phyloP scores from a whole-genome alignment of 2,329 filamentous ascomycete genomes.

The Huntiella decipiens region DNA sequence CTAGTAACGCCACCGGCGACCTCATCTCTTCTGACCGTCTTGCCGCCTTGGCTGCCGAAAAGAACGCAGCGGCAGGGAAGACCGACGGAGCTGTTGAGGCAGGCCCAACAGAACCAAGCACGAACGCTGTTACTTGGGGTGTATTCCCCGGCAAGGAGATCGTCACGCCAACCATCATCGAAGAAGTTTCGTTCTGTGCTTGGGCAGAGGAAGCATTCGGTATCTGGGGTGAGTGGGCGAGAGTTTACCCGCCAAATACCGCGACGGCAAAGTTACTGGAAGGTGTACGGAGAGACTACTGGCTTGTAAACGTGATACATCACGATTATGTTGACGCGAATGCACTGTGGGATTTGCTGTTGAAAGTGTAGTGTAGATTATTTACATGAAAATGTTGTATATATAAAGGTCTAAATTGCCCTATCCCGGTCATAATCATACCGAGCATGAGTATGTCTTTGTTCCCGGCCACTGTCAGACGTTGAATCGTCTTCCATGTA shows the following conservation, averaged over 20 bases:
- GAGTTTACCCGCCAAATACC: constrained; percentile 62
- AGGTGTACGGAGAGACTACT: constrained; percentile 47
- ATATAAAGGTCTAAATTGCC: background rate
- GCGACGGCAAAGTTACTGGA: constrained; percentile 55
- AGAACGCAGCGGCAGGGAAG: background rate
- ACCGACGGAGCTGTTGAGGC: constrained; percentile 15
- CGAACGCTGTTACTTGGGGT: constrained; percentile 94
- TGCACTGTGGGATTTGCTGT: constrained; percentile 52
- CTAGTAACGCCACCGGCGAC: constrained; percentile 57
- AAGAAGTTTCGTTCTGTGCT: constrained; percentile 79
- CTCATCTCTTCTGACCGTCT: constrained; percentile 48
- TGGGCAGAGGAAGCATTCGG: constrained; percentile 94
- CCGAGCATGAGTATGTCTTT: background rate
- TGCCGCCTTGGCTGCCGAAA: constrained; percentile 5
- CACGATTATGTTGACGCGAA: constrained; percentile 56
- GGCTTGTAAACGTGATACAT: constrained; percentile 83
- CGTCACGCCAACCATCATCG: constrained; percentile 87
- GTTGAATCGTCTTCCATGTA: no score
- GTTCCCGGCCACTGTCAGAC: background rate
- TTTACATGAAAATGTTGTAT: background rate
- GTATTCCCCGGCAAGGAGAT: constrained; percentile 93
- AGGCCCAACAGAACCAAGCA: constrained; percentile 27
- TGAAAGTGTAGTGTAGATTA: background rate
- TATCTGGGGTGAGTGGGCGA: constrained; percentile 87
- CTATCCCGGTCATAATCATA: constrained; percentile 1